Conservation (phyloP, 179 eudicot species). For the Camellia oleifera region DNA sequence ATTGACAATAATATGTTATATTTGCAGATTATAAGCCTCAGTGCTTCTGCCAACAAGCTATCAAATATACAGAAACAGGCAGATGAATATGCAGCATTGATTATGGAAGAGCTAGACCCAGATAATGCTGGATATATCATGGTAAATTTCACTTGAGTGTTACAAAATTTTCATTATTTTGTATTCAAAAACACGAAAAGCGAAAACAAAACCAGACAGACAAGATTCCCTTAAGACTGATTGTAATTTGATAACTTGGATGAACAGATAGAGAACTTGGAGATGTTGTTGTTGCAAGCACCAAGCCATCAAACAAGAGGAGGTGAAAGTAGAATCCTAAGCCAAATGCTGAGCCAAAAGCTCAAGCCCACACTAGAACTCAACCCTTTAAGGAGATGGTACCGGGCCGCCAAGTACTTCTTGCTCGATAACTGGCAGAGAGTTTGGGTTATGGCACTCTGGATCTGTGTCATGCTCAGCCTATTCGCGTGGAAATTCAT, state of each 20-base stretch:
- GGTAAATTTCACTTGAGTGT: constrained; percentile 28
- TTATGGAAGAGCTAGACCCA: constrained; percentile 75
- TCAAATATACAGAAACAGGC: constrained; percentile 56
- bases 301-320: constrained; percentile 30
- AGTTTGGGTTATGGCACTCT: constrained; percentile 46
- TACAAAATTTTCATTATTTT: too few relatives aligned
- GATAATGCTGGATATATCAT: constrained; percentile 47
- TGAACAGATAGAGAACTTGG: constrained; percentile 50
- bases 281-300: constrained; percentile 51
- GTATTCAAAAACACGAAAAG: too few relatives aligned
- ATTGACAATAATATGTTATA: neutral
- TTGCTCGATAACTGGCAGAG: constrained; percentile 51
- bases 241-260: neutral
- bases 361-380: constrained; percentile 32
- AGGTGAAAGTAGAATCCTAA: constrained; percentile 40
- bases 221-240: neutral
- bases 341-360: constrained; percentile 57
- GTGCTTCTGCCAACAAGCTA: constrained; percentile 63
- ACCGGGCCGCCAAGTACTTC: constrained; percentile 29
- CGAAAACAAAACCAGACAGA: too few relatives aligned
- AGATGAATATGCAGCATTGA: constrained; percentile 60
- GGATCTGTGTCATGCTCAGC: constrained; percentile 43
- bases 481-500: constrained; percentile 41
- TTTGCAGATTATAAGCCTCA: constrained; percentile 51
- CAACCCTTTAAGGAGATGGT: constrained; percentile 30